Base-by-base conservation (phyloP, 805 yeast genomes). In the Zygosaccharomyces rouxii region DNA sequence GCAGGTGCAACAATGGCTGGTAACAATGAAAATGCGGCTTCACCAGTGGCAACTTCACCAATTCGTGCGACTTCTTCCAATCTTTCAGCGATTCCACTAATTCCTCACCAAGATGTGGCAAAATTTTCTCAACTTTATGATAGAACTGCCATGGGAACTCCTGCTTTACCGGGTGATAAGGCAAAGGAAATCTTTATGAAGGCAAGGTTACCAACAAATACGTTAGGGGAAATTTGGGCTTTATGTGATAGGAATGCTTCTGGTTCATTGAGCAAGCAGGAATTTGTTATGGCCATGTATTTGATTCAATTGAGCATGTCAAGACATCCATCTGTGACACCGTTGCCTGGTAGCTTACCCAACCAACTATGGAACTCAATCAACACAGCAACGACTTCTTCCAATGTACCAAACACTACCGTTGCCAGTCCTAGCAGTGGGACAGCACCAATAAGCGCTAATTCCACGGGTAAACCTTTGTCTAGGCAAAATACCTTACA, bases 271-370 rank as follows among this genome's bases (percentile, higher is more conserved):
- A 75, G 78, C 48, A 78, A 82, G 61, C 76, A 82, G 13, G 90
- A 88, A 63, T 94, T 94, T 59, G 79, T 88, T 39, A 79, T 92
- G 59, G 97, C 98, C 6, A 92, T 94, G 99, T 95, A 87, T 68
- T 75, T 94, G 63, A 88, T 94, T 54, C 97, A 92, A 67, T 49
- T 66, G 25, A 49, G 60, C 7, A 83, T 89, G 56, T 71, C 84
- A 28, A 73, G 89, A 59, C 78, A 80, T 58, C 86, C 89, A 35
- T 57, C 79, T 3, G 68, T 89, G 56, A 76, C 75, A 43, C 78
- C 80, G 43, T 71, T 89, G 58, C 83, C 87, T 6, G 53, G 67
- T 5, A 37, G 64, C 1, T 55, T 81, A 31, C 82, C 86, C 2
- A 59, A 60, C 25, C 48, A 57, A 28, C 46, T 69, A n/a, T 74